Evolutionary conservation across 169 alveolate genomes (phyloP).

Genomic region (Plasmodium ovale): DNA sequence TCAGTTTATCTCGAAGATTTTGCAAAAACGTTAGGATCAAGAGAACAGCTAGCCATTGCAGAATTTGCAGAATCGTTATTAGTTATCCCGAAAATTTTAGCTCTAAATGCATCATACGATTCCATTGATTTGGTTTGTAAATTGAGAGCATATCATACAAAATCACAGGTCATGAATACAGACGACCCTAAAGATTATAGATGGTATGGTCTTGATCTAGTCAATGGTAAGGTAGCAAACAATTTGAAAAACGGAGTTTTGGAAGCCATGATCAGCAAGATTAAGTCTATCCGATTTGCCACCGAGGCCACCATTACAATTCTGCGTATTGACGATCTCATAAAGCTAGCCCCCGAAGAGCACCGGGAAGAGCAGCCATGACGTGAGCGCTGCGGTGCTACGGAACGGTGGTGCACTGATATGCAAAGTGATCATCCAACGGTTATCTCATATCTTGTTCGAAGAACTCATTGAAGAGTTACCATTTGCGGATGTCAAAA

Average conservation of each 20-base stretch:
- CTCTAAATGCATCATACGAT: constrained; percentile 99
- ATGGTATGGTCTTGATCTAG: constrained; percentile 96
- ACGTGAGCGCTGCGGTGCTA: too few relatives aligned
- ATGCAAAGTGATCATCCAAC: too few relatives aligned
- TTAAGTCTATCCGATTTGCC: constrained; percentile 96
- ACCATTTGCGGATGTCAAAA: too few relatives aligned
- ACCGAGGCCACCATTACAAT: constrained; percentile 99
- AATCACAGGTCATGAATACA: constrained; percentile 86
- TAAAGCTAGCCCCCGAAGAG: constrained; percentile 93
- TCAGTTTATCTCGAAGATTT: constrained; percentile 96
- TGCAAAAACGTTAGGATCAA: constrained; percentile 97
- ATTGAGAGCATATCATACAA: constrained; percentile 94
- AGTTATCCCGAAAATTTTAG: constrained; percentile 98
- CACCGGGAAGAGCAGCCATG: constrained; percentile 85
- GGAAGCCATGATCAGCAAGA: constrained; percentile 96
- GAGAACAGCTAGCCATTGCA: constrained; percentile 99
- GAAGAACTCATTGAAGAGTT: too few relatives aligned
- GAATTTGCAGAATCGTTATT: constrained; percentile 98
- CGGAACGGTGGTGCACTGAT: too few relatives aligned
- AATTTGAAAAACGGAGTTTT: constrained; percentile 95
- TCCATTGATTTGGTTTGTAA: constrained; percentile 95
- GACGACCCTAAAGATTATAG: constrained; percentile 78
- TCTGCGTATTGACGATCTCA: constrained; percentile 98
- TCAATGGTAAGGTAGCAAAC: constrained; percentile 95
- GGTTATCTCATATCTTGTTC: too few relatives aligned